phyloP scores from a whole-genome alignment of 2,329 filamentous ascomycete species.

The Orbilia oligospora region DNA sequence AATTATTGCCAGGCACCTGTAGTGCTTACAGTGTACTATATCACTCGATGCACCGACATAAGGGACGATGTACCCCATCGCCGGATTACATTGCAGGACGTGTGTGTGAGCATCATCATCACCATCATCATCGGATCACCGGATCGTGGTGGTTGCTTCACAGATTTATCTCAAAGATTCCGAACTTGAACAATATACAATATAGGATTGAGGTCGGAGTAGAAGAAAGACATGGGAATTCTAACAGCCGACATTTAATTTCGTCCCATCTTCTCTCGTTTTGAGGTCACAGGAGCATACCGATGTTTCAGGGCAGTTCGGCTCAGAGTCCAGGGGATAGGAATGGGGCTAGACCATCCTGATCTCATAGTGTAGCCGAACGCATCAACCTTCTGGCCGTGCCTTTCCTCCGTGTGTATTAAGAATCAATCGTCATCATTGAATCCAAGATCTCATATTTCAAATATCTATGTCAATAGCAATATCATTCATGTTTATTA shows the following conservation, averaged over 20 bases:
- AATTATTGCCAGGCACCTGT: constrained; percentile 10
- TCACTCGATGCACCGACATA: neutral
- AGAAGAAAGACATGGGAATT: neutral
- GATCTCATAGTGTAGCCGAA: constrained; percentile 33
- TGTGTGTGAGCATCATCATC: neutral
- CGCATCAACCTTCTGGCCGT: constrained; percentile 8
- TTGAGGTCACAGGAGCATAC: constrained; percentile 29
- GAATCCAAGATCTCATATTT: neutral
- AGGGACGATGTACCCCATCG: neutral
- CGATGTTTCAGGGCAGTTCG: constrained; percentile 46
- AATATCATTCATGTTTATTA: neutral
- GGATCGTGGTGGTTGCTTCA: neutral
- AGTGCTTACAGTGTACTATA: constrained; percentile 12
- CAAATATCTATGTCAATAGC: too few relatives aligned
- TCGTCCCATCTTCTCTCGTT: constrained; percentile 58
- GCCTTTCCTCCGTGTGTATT: constrained; percentile 22
- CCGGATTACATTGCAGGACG: constrained; percentile 22
- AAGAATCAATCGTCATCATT: neutral
- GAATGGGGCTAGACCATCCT: constrained; percentile 17
- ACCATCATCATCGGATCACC: neutral
- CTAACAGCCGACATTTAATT: constrained; percentile 48
- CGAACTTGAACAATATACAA: constrained; percentile 20
- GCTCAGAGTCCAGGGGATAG: constrained; percentile 28
- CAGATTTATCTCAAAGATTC: neutral
- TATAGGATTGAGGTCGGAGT: neutral